Evolutionary conservation across 805 yeast species (phyloP).

Genomic region (Saccharomycopsis fermentans): DNA sequence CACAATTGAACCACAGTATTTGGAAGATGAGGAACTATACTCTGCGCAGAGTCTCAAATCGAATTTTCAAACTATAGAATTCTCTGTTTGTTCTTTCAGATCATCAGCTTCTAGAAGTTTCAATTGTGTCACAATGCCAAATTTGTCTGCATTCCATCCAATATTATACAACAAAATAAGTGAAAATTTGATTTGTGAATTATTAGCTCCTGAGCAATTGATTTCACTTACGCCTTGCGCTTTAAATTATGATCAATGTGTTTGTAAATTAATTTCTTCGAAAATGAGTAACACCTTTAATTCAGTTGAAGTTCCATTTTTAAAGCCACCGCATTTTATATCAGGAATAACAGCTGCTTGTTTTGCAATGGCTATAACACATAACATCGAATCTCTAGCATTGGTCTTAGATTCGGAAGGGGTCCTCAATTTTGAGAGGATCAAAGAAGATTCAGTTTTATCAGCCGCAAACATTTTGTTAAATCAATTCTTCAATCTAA

Average conservation of each 20-base stretch:
- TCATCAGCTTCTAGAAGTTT: constrained; percentile 20
- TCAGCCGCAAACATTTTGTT: constrained; percentile 1
- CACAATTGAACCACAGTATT: background rate
- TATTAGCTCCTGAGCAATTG: constrained; percentile 9
- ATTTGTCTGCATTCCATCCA: constrained; percentile 20
- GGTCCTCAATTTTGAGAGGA: constrained; percentile 47
- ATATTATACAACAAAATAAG: constrained; percentile 5
- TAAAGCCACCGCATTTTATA: constrained; percentile 52
- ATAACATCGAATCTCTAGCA: constrained; percentile 5
- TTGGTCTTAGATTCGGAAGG: constrained; percentile 49
- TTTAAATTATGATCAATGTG: constrained; percentile 23
- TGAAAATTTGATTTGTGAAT: constrained; percentile 19
- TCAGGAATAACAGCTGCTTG: constrained; percentile 48
- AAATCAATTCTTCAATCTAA: background rate
- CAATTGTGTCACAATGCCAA: constrained; percentile 18
- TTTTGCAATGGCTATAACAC: constrained; percentile 21
- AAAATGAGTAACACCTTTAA: constrained; percentile 20
- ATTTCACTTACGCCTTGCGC: constrained; percentile 28
- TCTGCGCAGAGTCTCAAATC: constrained; percentile 21
- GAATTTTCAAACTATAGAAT: constrained; percentile 19
- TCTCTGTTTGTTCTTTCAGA: constrained; percentile 14
- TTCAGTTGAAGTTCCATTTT: constrained; percentile 16
- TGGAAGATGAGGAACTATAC: constrained; percentile 41
- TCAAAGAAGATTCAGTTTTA: constrained; percentile 22
- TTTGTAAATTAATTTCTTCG: constrained; percentile 19